Evolutionary conservation across 306 rosid genomes (phyloP).

Genomic region (Fragaria nilgerrensis): DNA sequence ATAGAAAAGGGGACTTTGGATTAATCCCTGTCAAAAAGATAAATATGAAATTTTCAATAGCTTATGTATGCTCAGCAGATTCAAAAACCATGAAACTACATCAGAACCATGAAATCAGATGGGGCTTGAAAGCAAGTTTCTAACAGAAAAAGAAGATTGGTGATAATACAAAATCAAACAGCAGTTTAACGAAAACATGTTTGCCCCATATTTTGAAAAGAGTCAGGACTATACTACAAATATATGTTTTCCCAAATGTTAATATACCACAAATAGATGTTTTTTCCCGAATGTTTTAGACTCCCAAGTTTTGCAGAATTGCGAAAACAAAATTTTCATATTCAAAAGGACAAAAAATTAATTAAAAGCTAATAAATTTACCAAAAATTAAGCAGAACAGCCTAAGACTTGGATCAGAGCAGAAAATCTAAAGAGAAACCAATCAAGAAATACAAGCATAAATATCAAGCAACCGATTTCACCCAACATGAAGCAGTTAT

Average conservation of each 20-base stretch:
- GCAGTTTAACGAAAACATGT: background rate
- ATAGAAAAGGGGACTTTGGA: background rate
- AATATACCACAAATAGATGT: background rate
- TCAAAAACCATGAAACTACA: background rate
- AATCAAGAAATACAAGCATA: background rate
- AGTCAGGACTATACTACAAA: background rate
- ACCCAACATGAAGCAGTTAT: constrained; percentile 13
- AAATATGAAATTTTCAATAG: background rate
- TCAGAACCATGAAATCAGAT: background rate
- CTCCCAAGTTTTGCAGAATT: background rate
- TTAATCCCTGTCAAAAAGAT: background rate
- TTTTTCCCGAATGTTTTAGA: background rate
- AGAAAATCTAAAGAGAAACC: background rate
- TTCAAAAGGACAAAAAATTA: background rate
- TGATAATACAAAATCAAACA: background rate
- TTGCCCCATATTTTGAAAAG: background rate
- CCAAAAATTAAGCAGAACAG: background rate
- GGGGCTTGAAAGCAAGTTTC: background rate
- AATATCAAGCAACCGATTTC: constrained; percentile 2
- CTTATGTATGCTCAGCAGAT: background rate
- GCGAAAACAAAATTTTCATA: background rate
- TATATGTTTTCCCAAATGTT: background rate
- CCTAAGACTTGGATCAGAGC: background rate
- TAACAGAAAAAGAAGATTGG: background rate
- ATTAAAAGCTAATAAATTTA: background rate